These are phyloP conservation scores for Cladobotryum mycophilum DNA, from an alignment of 2,329 filamentous ascomycete species.

Conservation along the genomic window DNA sequence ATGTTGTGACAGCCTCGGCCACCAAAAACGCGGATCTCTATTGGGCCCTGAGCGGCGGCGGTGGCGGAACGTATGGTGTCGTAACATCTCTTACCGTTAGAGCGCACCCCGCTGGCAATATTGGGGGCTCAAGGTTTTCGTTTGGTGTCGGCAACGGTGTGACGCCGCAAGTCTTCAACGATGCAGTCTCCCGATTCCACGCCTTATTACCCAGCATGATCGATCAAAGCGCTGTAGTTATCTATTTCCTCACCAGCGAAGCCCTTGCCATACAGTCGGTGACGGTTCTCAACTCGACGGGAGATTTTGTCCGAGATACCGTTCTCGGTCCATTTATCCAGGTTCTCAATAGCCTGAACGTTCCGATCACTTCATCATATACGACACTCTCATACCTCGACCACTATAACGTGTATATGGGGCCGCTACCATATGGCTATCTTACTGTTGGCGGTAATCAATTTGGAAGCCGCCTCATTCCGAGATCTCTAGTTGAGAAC, in stretches of 20 bases:
- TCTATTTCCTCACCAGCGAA: slow-evolving; percentile 37
- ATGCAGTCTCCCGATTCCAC: slow-evolving; percentile 19
- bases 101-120: slow-evolving; percentile 23
- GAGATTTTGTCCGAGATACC: slow-evolving; percentile 28
- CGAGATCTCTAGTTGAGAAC: slow-evolving; percentile 25
- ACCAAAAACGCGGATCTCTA: slow-evolving; percentile 43
- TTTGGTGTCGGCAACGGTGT: neutral
- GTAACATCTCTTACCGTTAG: slow-evolving; percentile 33
- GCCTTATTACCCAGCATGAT: slow-evolving; percentile 29
- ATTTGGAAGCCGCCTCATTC: slow-evolving; percentile 39
- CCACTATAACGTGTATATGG: slow-evolving; percentile 20
- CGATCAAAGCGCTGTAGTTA: slow-evolving; percentile 41
- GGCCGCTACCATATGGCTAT: slow-evolving; percentile 33
- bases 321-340: slow-evolving; percentile 38
- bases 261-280: slow-evolving; percentile 38
- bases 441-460: slow-evolving; percentile 23
- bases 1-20: slow-evolving; percentile 39
- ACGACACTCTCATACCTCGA: slow-evolving; percentile 25
- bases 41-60: slow-evolving; percentile 55
- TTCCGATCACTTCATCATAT: slow-evolving; percentile 22
- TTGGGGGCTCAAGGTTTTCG: slow-evolving; percentile 25
- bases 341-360: slow-evolving; percentile 15
- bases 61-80: slow-evolving; percentile 42
- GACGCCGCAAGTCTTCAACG: neutral
- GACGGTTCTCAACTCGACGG: slow-evolving; percentile 38